Conservation (phyloP, 371 early-diverging fungal species). For the Neoconidiobolus thromboides region DNA sequence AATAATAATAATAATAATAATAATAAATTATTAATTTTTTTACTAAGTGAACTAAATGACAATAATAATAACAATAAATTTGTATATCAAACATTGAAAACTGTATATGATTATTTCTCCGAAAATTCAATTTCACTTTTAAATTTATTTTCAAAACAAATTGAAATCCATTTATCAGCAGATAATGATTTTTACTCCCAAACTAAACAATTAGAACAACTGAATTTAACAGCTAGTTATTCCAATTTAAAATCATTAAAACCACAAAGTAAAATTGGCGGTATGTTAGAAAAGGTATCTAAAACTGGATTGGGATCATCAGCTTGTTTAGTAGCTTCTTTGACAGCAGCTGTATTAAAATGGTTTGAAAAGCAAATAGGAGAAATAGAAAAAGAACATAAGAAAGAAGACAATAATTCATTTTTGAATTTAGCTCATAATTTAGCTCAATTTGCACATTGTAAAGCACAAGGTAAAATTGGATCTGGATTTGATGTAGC, state of each 20-base stretch:
- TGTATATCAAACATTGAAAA: not conserved
- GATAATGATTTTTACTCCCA: conserved; percentile 92
- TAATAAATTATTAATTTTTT: not conserved
- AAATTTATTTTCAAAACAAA: conserved; percentile 12
- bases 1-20: no score
- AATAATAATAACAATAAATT: not conserved
- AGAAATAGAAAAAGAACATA: no score
- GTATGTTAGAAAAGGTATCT: conserved; percentile 24
- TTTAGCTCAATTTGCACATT: conserved; percentile 78
- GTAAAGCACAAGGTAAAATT: conserved; percentile 90
- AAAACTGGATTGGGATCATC: conserved; percentile 94
- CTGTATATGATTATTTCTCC: not conserved
- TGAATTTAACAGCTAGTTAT: no score
- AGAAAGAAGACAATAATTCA: conserved; percentile 5
- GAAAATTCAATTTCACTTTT: not conserved
- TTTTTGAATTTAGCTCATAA: conserved; percentile 33
- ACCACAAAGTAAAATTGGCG: no score
- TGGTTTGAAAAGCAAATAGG: no score
- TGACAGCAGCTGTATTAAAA: conserved; percentile 52
- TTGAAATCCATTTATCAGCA: conserved; percentile 54
- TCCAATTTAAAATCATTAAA: no score
- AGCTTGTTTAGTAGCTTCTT: conserved; percentile 78
- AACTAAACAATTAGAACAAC: conserved; percentile 13
- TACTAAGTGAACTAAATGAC: not conserved
- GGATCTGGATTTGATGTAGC: conserved; percentile 94